Evolutionary conservation across 495 filamentous ascomycete species (phyloP).

Genomic region (Xylaria intraflava): DNA sequence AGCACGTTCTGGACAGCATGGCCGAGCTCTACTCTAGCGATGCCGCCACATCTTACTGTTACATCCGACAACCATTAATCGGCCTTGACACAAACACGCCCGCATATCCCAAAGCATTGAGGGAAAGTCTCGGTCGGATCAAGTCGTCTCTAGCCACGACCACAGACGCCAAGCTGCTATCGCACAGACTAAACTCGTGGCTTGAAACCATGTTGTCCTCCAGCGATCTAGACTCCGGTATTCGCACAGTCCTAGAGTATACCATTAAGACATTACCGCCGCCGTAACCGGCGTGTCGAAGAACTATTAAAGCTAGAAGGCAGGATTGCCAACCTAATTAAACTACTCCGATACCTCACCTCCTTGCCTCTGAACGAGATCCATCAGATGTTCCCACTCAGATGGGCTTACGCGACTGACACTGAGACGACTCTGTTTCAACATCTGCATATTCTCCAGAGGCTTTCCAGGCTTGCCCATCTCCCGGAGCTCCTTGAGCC

Average conservation of each 20-base stretch:
- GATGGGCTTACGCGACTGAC: slow-evolving; percentile 65
- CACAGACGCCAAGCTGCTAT: slow-evolving; percentile 39
- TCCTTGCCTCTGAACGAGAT: slow-evolving; percentile 39
- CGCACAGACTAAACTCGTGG: slow-evolving; percentile 53
- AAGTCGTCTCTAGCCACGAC: slow-evolving; percentile 37
- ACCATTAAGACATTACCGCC: slow-evolving; percentile 39
- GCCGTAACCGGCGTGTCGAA: slow-evolving; percentile 5
- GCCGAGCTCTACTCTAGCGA: slow-evolving; percentile 50
- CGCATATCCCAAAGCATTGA: slow-evolving; percentile 67
- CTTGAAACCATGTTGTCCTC: slow-evolving; percentile 48
- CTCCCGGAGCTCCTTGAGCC: slow-evolving; percentile 65
- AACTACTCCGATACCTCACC: slow-evolving; percentile 11
- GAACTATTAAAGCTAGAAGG: neutral
- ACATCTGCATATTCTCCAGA: slow-evolving; percentile 75
- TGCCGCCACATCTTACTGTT: slow-evolving; percentile 57
- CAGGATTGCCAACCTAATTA: neutral
- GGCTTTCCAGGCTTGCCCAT: slow-evolving; percentile 50
- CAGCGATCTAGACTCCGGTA: slow-evolving; percentile 56
- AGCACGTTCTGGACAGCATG: slow-evolving; percentile 66
- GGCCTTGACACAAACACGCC: slow-evolving; percentile 56
- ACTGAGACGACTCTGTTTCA: slow-evolving; percentile 74
- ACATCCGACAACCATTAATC: slow-evolving; percentile 61
- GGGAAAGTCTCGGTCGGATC: slow-evolving; percentile 56
- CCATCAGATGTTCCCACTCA: slow-evolving; percentile 78
- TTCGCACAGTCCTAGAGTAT: slow-evolving; percentile 58